These are phyloP conservation scores for Symmetrospora coprosmae DNA, from an alignment of 768 basidiomycete species.

Conservation along the genomic window DNA sequence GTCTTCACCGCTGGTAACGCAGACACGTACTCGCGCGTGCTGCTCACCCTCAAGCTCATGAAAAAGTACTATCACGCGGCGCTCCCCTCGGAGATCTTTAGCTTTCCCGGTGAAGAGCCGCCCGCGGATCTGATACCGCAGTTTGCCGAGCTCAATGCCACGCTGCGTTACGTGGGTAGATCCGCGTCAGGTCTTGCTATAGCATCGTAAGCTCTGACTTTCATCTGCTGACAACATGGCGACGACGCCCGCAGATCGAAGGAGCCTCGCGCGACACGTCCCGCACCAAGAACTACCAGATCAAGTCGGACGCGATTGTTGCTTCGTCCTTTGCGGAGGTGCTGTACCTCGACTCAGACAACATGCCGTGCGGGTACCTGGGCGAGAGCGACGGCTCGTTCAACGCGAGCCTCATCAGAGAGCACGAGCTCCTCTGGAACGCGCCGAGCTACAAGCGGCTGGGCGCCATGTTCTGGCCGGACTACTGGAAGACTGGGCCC, in stretches of 20 bases:
- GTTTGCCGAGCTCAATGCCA: conserved; percentile 12
- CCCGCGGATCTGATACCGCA: conserved; percentile 25
- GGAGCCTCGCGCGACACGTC: conserved; percentile 28
- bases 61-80: conserved; percentile 28
- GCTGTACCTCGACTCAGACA: conserved; percentile 37
- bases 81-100: conserved; percentile 37
- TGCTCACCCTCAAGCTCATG: conserved; percentile 33
- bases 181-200: neutral
- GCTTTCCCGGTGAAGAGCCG: conserved; percentile 40
- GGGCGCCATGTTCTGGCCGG: conserved; percentile 37
- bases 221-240: too few relatives aligned
- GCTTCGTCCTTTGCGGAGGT: conserved; percentile 37
- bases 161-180: conserved; percentile 3
- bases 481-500: conserved; percentile 41
- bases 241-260: neutral
- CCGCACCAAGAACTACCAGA: conserved; percentile 37
- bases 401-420: conserved; percentile 35
- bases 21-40: conserved; percentile 35
- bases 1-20: conserved; percentile 43
- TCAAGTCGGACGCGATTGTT: conserved; percentile 36
- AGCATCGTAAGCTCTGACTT: neutral
- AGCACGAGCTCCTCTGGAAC: conserved; percentile 39
- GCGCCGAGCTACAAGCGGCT: conserved; percentile 38
- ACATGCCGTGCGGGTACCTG: conserved; percentile 10
- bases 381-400: conserved; percentile 23